Base-by-base conservation (phyloP, 73 alveolate genomes). In the Paramecium primaurelia region DNA sequence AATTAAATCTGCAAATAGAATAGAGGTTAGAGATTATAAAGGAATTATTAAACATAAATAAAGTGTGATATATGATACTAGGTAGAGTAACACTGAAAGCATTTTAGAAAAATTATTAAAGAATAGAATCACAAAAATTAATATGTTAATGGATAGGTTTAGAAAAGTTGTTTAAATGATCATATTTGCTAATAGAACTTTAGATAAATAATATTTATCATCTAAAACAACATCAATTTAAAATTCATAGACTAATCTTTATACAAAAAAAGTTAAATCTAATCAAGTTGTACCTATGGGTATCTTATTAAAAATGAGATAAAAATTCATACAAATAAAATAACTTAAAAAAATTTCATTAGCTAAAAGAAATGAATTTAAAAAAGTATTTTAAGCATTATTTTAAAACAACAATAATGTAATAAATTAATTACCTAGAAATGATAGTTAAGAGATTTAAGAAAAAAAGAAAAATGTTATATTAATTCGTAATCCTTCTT, bases 141-240 rank as follows among this genome's bases (percentile, higher is more conserved):
- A 8, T 14, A 75, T 36, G 58, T 25, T 75, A 2, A 38, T n/a
- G 88, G 88, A 36, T 12, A 75, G 88, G 40, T 75, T 34, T 40
- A 40, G 49, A 8, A 71, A 71, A 5, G 86, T 71, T 25, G 86
- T 71, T 10, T 18, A 71, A 30, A 71, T 71, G 86, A 71, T 71
- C 8, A 71, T 71, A 10, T 71, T 71, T 71, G 86, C 86, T 2
- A 71, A 71, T n/a, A 75, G 88, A 38, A 75, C 88, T 12, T 30
- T 75, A 8, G 88, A 75, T n/a, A 75, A 38, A 75, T 12, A 64
- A 28, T 34, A 12, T 64, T 59, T 59, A 11, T 64, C 84, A 32
- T 64, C 84, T 3, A 64, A 64, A 28, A 5, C 84, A 6, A 64
- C 84, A 12, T 64, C 84, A 64, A n/a, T 64, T 18, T 14, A 54